These are phyloP conservation scores for Sugiyamaella qingdaonensis DNA, from an alignment of 805 yeast species.

Conservation along the genomic window DNA sequence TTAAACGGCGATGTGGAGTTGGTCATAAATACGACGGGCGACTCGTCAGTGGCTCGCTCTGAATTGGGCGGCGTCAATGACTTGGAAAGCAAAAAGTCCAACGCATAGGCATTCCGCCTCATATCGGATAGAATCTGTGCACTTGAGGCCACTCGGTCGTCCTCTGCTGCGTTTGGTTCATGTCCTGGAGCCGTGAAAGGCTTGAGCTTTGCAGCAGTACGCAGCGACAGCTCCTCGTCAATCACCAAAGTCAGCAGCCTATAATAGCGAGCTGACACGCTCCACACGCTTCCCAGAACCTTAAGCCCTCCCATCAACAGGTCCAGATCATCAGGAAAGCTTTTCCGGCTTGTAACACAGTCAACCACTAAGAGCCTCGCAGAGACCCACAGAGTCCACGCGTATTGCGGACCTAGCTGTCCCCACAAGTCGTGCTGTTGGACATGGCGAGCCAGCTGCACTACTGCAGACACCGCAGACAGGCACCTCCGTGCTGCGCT, in stretches of 20 bases:
- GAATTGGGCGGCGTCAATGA: conserved; percentile 5
- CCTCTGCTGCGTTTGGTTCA: background rate
- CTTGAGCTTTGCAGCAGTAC: conserved; percentile 11
- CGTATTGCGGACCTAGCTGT: conserved; percentile 28
- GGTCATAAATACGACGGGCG: background rate
- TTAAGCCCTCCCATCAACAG: conserved; percentile 18
- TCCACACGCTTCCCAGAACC: conserved; percentile 23
- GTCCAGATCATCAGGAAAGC: conserved; percentile 24
- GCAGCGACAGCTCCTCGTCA: conserved; percentile 24
- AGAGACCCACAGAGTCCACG: conserved; percentile 28
- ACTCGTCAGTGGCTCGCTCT: conserved; percentile 1
- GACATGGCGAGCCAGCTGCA: conserved; percentile 18
- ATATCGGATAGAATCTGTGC: conserved; percentile 26
- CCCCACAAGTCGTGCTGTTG: conserved; percentile 11
- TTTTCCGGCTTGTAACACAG: conserved; percentile 20
- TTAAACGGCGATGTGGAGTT: background rate
- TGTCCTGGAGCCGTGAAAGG: background rate
- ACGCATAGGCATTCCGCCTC: conserved; percentile 28
- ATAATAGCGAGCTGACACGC: conserved; percentile 25
- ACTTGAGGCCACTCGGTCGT: conserved; percentile 5
- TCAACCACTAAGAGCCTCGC: conserved; percentile 26
- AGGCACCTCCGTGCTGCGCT: conserved; percentile 23
- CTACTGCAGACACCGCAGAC: conserved; percentile 20
- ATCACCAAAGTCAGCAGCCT: conserved; percentile 22
- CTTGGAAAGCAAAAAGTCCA: conserved; percentile 23